phyloP scores from a whole-genome alignment of 176 grass and related monocot genomes.

The Cenchrus purpureus region DNA sequence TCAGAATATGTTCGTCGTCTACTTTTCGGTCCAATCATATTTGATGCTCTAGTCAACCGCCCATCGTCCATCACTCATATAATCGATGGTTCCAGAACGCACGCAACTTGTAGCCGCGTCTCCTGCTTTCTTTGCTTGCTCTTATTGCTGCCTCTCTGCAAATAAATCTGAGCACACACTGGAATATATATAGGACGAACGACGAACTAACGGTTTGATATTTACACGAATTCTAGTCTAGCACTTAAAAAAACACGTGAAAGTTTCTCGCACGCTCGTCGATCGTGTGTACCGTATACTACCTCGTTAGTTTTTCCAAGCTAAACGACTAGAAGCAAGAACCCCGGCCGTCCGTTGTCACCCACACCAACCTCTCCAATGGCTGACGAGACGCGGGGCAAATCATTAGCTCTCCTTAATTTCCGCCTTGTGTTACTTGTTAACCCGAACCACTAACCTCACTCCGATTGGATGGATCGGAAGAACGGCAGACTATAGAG shows the following conservation, averaged over 20 bases:
- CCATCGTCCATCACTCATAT: background rate
- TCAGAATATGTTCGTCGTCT: background rate
- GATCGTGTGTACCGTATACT: background rate
- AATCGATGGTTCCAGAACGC: background rate
- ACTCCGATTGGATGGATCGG: background rate
- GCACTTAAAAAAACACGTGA: no score
- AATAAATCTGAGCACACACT: background rate
- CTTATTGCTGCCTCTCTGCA: background rate
- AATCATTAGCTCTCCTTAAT: slow-evolving; percentile 8
- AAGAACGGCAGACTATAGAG: no score
- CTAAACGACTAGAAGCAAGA: background rate
- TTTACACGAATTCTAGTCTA: no score
- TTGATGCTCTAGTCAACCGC: background rate
- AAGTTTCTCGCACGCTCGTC: background rate
- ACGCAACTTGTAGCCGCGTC: background rate
- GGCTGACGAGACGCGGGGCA: background rate
- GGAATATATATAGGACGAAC: no score
- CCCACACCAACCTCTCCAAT: background rate
- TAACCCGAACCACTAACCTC: background rate
- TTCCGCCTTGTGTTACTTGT: background rate
- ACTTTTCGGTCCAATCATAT: slow-evolving; percentile 18
- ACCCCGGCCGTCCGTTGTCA: background rate
- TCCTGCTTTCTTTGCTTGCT: background rate
- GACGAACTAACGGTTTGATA: no score
- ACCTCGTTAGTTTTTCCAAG: background rate